These are phyloP conservation scores for Mycena citricolor DNA, from an alignment of 1,284 basidiomycete species.

Conservation along the genomic window DNA sequence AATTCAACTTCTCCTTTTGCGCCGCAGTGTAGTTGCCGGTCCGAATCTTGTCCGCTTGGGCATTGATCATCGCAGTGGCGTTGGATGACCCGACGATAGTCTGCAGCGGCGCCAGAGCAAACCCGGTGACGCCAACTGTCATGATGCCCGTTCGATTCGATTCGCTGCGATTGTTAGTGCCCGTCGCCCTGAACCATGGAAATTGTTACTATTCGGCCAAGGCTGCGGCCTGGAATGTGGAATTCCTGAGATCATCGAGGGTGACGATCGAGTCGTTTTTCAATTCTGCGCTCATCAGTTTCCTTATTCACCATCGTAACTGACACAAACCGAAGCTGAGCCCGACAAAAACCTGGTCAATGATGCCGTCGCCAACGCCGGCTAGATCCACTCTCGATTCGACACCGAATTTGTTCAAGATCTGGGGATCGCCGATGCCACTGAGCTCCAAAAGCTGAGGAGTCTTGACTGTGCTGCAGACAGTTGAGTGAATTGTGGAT, in stretches of 20 bases:
- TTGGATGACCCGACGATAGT: constrained; percentile 8
- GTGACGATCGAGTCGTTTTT: constrained; percentile 27
- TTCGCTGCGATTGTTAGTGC: constrained; percentile 15
- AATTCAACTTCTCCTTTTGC: constrained; percentile 19
- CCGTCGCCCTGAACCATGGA: not conserved
- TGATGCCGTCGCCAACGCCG: constrained; percentile 43
- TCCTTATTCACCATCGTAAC: not conserved
- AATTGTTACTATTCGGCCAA: constrained; percentile 27
- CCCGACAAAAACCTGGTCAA: constrained; percentile 34
- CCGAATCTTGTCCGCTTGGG: constrained; percentile 8
- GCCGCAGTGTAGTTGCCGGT: constrained; percentile 7
- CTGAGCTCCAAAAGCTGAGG: constrained; percentile 20
- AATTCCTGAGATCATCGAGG: constrained; percentile 27
- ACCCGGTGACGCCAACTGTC: constrained; percentile 15
- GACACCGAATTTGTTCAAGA: constrained; percentile 37
- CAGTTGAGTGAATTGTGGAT: not conserved
- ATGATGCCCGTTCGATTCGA: constrained; percentile 20
- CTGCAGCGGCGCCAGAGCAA: constrained; percentile 14
- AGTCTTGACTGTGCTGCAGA: constrained; percentile 10
- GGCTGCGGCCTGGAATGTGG: constrained; percentile 23
- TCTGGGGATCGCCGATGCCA: constrained; percentile 18
- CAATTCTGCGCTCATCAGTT: constrained; percentile 23
- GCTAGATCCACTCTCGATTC: constrained; percentile 35
- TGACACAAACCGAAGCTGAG: constrained; percentile 16
- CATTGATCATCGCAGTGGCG: constrained; percentile 13